phyloP scores from a whole-genome alignment of 2,329 filamentous ascomycete genomes.

The Clonostachys rosea region DNA sequence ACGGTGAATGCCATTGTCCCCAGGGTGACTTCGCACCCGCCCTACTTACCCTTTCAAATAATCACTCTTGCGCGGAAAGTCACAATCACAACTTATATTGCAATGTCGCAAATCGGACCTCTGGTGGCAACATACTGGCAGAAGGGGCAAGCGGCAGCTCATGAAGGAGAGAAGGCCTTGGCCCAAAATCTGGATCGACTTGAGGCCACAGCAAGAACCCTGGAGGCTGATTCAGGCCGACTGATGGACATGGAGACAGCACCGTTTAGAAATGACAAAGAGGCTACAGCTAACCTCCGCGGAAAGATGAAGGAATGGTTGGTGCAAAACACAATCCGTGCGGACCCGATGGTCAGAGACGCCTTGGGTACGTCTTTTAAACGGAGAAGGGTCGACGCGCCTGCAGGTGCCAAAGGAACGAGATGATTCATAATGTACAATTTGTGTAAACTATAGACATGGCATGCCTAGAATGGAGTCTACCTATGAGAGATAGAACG shows the following conservation, averaged over 20 bases:
- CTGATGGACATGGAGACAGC: conserved; percentile 75
- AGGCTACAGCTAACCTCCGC: conserved; percentile 52
- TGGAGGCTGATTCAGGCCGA: conserved; percentile 66
- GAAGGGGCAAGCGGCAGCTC: conserved; percentile 7
- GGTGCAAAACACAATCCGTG: conserved; percentile 77
- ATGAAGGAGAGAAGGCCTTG: conserved; percentile 41
- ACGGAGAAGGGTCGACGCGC: conserved; percentile 57
- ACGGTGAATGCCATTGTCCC: conserved; percentile 39
- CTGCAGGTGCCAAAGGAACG: conserved; percentile 54
- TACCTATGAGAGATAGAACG: neutral
- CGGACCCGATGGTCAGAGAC: conserved; percentile 76
- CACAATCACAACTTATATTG: conserved; percentile 76
- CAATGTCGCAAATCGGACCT: conserved; percentile 75
- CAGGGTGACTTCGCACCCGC: conserved; percentile 38
- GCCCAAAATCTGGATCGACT: conserved; percentile 65
- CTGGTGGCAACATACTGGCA: conserved; percentile 42
- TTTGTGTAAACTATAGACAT: too few relatives aligned
- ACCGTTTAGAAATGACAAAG: conserved; percentile 72
- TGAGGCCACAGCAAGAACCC: conserved; percentile 49
- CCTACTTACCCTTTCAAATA: conserved; percentile 82
- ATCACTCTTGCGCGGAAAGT: conserved; percentile 71
- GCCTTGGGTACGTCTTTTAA: conserved; percentile 67
- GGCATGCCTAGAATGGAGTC: too few relatives aligned
- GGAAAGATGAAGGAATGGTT: conserved; percentile 80
- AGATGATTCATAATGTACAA: neutral